Evolutionary conservation across 2,329 filamentous ascomycete species (phyloP).

Genomic region (Bipolaris bicolor): DNA sequence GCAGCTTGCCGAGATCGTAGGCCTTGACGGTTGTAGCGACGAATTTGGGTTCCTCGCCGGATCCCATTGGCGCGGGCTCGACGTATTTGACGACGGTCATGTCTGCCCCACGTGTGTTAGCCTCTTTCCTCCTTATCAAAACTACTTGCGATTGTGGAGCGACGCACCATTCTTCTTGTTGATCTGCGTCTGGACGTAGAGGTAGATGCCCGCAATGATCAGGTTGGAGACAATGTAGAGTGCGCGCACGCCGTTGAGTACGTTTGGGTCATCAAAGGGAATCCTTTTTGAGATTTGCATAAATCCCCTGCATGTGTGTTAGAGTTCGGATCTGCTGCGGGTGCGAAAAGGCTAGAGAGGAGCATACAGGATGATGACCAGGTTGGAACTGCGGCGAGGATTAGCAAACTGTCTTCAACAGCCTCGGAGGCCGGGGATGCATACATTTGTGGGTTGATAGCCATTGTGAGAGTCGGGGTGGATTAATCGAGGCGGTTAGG

Average conservation of each 20-base stretch:
- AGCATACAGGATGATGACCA: constrained; percentile 48
- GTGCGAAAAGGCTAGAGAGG: neutral
- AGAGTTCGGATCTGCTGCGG: constrained; percentile 4
- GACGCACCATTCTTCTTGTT: constrained; percentile 94
- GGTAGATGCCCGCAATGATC: constrained; percentile 82
- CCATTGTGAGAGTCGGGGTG: constrained; percentile 34
- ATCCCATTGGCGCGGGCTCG: constrained; percentile 92
- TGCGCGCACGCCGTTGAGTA: constrained; percentile 67
- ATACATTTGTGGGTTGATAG: constrained; percentile 48
- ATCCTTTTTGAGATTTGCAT: constrained; percentile 98
- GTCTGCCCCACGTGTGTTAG: constrained; percentile 62
- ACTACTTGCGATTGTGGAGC: neutral
- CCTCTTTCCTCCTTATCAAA: neutral
- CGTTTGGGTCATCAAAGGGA: constrained; percentile 86
- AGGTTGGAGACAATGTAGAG: constrained; percentile 75
- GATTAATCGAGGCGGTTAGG: neutral
- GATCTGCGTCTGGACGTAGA: constrained; percentile 84
- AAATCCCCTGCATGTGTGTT: constrained; percentile 63
- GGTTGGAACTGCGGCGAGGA: constrained; percentile 39
- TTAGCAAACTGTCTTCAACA: constrained; percentile 33
- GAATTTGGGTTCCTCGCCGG: constrained; percentile 90
- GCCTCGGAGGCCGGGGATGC: constrained; percentile 13
- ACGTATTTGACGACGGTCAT: constrained; percentile 98
- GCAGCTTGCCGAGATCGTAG: constrained; percentile 89
- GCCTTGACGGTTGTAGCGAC: constrained; percentile 95